Evolutionary conservation across 2,329 filamentous ascomycete species (phyloP).

Genomic region (Colletotrichum costaricense): DNA sequence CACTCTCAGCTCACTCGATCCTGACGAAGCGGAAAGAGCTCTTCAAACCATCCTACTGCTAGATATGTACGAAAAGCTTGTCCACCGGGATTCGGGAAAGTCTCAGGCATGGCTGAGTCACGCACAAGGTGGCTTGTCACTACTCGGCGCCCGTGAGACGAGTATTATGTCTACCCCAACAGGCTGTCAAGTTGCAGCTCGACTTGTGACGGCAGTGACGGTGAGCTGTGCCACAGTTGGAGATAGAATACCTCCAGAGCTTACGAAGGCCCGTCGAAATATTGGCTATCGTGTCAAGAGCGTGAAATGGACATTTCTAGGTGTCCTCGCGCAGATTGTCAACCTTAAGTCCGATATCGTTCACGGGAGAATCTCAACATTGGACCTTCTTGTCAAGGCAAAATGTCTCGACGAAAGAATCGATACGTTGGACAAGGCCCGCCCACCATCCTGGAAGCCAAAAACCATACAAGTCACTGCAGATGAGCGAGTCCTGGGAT

Average conservation of each 20-base stretch:
- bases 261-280: background rate
- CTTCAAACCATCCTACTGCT: slow-evolving; percentile 41
- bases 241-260: background rate
- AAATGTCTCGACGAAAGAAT: slow-evolving; percentile 1
- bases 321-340: background rate
- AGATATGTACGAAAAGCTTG: slow-evolving; percentile 43
- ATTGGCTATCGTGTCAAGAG: slow-evolving; percentile 17
- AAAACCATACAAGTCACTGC: background rate
- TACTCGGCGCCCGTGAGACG: slow-evolving; percentile 22
- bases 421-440: background rate
- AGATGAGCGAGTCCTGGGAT: slow-evolving; percentile 24
- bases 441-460: background rate
- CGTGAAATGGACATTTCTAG: slow-evolving; percentile 13
- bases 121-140: slow-evolving; percentile 37
- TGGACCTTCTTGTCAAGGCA: background rate
- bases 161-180: slow-evolving; percentile 5
- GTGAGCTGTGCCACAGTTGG: slow-evolving; percentile 10
- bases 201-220: slow-evolving; percentile 22
- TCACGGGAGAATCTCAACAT: background rate
- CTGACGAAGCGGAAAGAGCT: slow-evolving; percentile 30
- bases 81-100: slow-evolving; percentile 24
- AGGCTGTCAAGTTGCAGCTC: slow-evolving; percentile 3
- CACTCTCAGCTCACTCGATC: background rate
- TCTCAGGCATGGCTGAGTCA: slow-evolving; percentile 38
- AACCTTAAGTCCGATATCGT: background rate